These are phyloP conservation scores for Cystoderma amianthinum DNA, from an alignment of 768 basidiomycete species.

Conservation along the genomic window DNA sequence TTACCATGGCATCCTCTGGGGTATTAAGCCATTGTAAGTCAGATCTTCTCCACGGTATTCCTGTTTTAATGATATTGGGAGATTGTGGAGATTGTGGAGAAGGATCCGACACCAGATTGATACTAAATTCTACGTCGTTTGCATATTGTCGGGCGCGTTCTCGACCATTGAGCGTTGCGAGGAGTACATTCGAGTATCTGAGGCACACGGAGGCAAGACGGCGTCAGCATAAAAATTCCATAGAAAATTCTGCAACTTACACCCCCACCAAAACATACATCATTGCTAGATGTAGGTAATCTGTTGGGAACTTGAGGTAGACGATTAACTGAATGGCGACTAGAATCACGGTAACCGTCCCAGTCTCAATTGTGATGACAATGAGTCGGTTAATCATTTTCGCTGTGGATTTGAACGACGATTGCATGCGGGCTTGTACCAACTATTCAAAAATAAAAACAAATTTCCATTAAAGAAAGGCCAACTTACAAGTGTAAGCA, in stretches of 20 bases:
- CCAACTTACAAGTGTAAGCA: conserved; percentile 7
- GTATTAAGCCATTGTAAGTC: neutral
- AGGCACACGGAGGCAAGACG: neutral
- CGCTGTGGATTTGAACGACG: conserved; percentile 7
- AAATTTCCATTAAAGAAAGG: neutral
- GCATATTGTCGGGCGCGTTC: conserved; percentile 4
- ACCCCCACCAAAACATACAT: neutral
- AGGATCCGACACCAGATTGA: neutral
- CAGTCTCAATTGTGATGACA: conserved; percentile 8
- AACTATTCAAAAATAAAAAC: conserved; percentile 1
- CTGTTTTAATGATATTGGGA: too few species aligned
- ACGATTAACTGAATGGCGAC: conserved; percentile 5
- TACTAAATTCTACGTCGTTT: conserved; percentile 1
- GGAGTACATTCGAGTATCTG: conserved; percentile 2
- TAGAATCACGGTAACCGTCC: conserved; percentile 6
- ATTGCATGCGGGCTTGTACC: conserved; percentile 3
- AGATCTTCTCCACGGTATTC: neutral
- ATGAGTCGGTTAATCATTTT: conserved; percentile 8
- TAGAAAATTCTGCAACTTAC: neutral
- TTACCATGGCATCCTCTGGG: neutral
- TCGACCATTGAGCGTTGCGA: conserved; percentile 2
- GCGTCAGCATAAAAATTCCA: neutral
- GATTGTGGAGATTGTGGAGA: too few species aligned
- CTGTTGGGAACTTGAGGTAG: conserved; percentile 1
- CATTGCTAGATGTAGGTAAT: conserved; percentile 1